These are phyloP conservation scores for Scytalidium sp. DNA, from an alignment of 2,329 filamentous ascomycete species.

Conservation along the genomic window DNA sequence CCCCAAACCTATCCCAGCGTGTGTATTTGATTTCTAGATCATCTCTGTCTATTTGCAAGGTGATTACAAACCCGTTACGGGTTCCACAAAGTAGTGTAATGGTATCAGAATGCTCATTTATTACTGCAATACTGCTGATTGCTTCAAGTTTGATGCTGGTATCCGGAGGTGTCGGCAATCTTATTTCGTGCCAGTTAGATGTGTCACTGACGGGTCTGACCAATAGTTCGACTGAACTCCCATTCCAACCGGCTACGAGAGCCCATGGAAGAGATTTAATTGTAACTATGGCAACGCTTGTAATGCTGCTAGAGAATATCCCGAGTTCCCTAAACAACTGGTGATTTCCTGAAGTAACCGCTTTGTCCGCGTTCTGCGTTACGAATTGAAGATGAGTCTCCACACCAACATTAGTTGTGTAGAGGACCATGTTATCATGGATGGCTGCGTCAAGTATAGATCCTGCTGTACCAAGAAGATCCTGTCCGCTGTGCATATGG, in stretches of 20 bases:
- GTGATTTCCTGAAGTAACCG: neutral
- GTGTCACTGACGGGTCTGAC: constrained; percentile 14
- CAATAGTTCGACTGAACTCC: constrained; percentile 10
- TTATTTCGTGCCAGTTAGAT: constrained; percentile 5
- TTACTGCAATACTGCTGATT: constrained; percentile 22
- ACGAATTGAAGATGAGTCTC: neutral
- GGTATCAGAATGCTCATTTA: constrained; percentile 1
- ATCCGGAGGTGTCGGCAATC: constrained; percentile 5
- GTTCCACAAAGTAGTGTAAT: constrained; percentile 25
- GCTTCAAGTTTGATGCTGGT: constrained; percentile 12
- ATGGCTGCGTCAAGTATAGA: neutral
- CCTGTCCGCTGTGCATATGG: neutral
- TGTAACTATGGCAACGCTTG: constrained; percentile 12
- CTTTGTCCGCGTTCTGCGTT: neutral
- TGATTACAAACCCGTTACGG: constrained; percentile 23
- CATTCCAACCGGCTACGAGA: constrained; percentile 16
- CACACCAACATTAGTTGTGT: neutral
- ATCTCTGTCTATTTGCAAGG: constrained; percentile 12
- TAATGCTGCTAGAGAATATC: constrained; percentile 12
- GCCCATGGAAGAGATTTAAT: constrained; percentile 9
- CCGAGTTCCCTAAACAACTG: constrained; percentile 11
- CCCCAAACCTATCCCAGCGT: constrained; percentile 21
- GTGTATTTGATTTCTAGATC: constrained; percentile 9
- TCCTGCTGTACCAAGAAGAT: neutral
- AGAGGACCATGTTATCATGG: neutral